A percentile compares a stretch with the other conserved stretches of the same genome.
These are phyloP conservation scores for Phaeotremella fagi DNA, from an alignment of 768 basidiomycete genomes.

Conservation along the genomic window DNA sequence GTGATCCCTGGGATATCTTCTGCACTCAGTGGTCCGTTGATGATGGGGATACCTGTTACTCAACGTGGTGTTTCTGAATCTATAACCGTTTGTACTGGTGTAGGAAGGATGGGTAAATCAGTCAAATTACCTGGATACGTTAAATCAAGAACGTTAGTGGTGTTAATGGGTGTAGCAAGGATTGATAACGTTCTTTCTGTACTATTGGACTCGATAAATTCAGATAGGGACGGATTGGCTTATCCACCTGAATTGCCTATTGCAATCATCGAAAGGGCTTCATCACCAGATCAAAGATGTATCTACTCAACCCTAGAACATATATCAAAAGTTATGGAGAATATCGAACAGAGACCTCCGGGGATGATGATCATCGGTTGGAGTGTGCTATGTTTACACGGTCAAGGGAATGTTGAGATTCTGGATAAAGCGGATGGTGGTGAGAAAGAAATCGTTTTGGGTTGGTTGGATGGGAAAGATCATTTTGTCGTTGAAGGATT, in stretches of 20 bases:
- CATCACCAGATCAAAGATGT: conserved; percentile 84
- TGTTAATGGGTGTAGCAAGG: conserved; percentile 94
- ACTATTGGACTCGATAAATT: conserved; percentile 46
- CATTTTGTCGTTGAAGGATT: conserved; percentile 69
- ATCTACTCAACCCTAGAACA: conserved; percentile 70
- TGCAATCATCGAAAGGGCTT: conserved; percentile 91
- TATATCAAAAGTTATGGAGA: conserved; percentile 66
- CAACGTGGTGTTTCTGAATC: conserved; percentile 91
- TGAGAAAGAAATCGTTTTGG: conserved; percentile 51
- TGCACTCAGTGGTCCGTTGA: conserved; percentile 80
- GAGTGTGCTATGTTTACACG: conserved; percentile 74
- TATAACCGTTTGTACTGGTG: conserved; percentile 87
- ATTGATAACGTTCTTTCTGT: conserved; percentile 66
- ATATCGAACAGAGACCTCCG: conserved; percentile 79
- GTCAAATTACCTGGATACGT: conserved; percentile 85
- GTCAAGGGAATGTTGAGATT: conserved; percentile 63
- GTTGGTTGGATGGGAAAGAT: conserved; percentile 60
- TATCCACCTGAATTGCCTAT: conserved; percentile 79
- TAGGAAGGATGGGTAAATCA: conserved; percentile 75
- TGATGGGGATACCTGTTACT: conserved; percentile 88
- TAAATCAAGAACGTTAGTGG: conserved; percentile 68
- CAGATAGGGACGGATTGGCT: conserved; percentile 52
- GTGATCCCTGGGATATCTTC: conserved; percentile 87
- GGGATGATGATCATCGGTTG: conserved; percentile 96
- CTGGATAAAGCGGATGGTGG: conserved; percentile 58